Base-by-base conservation (phyloP, 495 filamentous ascomycete species). In the Penicillium robsamsonii region DNA sequence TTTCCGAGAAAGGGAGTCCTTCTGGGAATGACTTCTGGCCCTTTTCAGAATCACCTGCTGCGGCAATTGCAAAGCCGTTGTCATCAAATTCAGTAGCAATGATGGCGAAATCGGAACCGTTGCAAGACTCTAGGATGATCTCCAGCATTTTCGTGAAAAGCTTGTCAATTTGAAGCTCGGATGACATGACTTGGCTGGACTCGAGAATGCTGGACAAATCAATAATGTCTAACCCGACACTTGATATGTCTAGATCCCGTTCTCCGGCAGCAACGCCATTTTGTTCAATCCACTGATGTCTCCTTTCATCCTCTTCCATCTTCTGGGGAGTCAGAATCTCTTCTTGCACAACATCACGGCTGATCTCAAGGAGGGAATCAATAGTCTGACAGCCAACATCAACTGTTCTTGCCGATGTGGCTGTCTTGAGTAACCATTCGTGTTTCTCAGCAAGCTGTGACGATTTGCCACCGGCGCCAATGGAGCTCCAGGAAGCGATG, bases 141-240 rank as follows among this genome's bases (percentile, higher is more conserved):
- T 93, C 87, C 50, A 89, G 89, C 89, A 96, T 95, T 53, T 90
- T 94, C 51, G 85, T 84, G 40, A 96, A 74, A 8, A 96, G 83
- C 48, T 86, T 84, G 56, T 96, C 91, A 20, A 96, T 85, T 55
- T 90, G 83, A 30, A 96, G 77, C 53, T 95, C 90, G 27, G 90
- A 95, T 12, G 91, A 95, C 64, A 96, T 90, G 42, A 95, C 85
- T 74, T 96, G 92, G 42, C 87, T 93, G 15, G 88, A 92, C 62
- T 91, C 86, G 10, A 96, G 79, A 50, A 96, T 96, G 40, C 87
- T 90, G 44, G 89, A 85, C 50, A 96, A 68, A 67, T 96, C 92
- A 50, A 96, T 89, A 72, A 95, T 92, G 69, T 96, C 91, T 29
- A 75, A 64, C 17, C 75, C 76, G 45, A 77, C 74, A 25, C 76